Evolutionary conservation across 1,284 basidiomycete species (phyloP).

Genomic region (Malassezia slooffiae): DNA sequence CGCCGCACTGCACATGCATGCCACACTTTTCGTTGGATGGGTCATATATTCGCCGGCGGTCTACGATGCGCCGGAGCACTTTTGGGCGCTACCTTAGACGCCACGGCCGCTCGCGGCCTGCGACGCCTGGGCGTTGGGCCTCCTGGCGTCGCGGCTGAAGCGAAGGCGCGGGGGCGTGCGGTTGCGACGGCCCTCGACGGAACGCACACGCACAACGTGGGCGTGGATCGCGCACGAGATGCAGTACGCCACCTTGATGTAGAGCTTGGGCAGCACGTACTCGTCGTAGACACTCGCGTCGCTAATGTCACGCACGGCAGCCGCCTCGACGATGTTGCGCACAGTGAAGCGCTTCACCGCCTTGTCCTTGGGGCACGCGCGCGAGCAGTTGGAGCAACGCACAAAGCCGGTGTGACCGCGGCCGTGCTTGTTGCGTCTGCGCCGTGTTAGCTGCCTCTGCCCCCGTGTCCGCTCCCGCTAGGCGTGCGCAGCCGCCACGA

Average conservation of each 20-base stretch:
- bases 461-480: no score
- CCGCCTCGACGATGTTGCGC: slow-evolving; percentile 98
- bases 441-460: no score
- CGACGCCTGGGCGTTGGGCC: slow-evolving; percentile 42
- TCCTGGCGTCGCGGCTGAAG: slow-evolving; percentile 92
- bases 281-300: slow-evolving; percentile 92
- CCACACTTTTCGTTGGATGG: not conserved
- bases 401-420: slow-evolving; percentile 89
- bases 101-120: slow-evolving; percentile 23
- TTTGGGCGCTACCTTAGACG: slow-evolving; percentile 3
- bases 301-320: slow-evolving; percentile 91
- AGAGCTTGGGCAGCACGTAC: slow-evolving; percentile 93
- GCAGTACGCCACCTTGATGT: slow-evolving; percentile 99
- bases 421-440: slow-evolving; percentile 59
- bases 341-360: slow-evolving; percentile 99
- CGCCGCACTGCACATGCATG: not conserved
- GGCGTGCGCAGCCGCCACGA: no score
- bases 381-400: slow-evolving; percentile 95
- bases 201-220: slow-evolving; percentile 54
- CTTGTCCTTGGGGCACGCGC: slow-evolving; percentile 59
- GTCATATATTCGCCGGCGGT: slow-evolving; percentile 1
- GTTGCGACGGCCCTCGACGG: slow-evolving; percentile 42
- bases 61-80: no score
- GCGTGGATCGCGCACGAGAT: slow-evolving; percentile 99
- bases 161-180: slow-evolving; percentile 70